A percentile compares a stretch with the other conserved stretches of the same genome.
Conservation (phyloP, 192 early-diverging fungal genomes). For the Umbelopsis ramanniana region DNA sequence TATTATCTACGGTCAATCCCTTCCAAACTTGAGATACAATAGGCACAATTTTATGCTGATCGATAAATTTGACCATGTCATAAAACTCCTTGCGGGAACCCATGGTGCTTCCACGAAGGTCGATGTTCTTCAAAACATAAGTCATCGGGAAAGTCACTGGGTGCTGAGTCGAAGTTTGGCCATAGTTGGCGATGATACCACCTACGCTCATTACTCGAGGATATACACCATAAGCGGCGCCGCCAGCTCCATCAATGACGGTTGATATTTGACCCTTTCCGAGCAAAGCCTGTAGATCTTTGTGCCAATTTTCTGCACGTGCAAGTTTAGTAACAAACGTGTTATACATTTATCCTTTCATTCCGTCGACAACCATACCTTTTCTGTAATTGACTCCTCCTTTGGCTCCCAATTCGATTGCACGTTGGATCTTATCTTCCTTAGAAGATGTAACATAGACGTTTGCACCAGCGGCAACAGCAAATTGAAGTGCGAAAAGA, state of each 20-base stretch:
- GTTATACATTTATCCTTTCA: not conserved
- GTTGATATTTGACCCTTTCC: slow-evolving; percentile 45
- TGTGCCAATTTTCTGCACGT: slow-evolving; percentile 49
- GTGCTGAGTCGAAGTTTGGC: slow-evolving; percentile 54
- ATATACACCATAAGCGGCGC: slow-evolving; percentile 48
- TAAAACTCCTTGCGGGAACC: slow-evolving; percentile 65
- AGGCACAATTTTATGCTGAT: slow-evolving; percentile 57
- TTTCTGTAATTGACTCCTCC: slow-evolving; percentile 75
- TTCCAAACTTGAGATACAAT: slow-evolving; percentile 59
- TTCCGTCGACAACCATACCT: slow-evolving; percentile 40
- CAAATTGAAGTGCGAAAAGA: slow-evolving; percentile 67
- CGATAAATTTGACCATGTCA: slow-evolving; percentile 65
- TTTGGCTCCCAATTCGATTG: slow-evolving; percentile 63
- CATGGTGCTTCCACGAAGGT: slow-evolving; percentile 67
- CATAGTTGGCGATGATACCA: slow-evolving; percentile 64
- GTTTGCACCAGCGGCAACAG: slow-evolving; percentile 66
- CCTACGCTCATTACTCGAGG: slow-evolving; percentile 48
- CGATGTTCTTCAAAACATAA: slow-evolving; percentile 62
- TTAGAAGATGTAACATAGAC: slow-evolving; percentile 74
- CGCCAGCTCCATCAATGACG: slow-evolving; percentile 73
- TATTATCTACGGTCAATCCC: slow-evolving; percentile 40
- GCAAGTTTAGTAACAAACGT: not conserved
- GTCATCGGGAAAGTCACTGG: slow-evolving; percentile 49
- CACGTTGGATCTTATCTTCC: slow-evolving; percentile 63
- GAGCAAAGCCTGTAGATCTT: slow-evolving; percentile 46